Evolutionary conservation across 495 filamentous ascomycete genomes (phyloP).

Genomic region (Margaritispora aquatica): DNA sequence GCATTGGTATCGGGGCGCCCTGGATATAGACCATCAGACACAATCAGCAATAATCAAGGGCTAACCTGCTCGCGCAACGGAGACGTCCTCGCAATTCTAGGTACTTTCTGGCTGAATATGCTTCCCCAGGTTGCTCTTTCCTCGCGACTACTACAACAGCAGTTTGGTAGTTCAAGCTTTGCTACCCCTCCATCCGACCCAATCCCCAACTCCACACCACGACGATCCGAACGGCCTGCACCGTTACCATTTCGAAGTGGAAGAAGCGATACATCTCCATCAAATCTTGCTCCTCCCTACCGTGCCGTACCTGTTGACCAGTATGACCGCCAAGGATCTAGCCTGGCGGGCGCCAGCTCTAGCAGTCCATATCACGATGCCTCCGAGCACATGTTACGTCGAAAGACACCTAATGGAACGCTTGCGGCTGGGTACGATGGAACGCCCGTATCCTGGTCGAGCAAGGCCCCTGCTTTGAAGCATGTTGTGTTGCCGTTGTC

Average conservation of each 20-base stretch:
- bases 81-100: background rate
- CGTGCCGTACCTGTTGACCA: conserved; percentile 20
- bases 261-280: conserved; percentile 6
- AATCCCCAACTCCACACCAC: background rate
- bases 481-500: conserved; percentile 69
- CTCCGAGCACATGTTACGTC: conserved; percentile 73
- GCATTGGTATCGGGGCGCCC: conserved; percentile 20
- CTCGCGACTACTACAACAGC: conserved; percentile 16
- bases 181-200: conserved; percentile 18
- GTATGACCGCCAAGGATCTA: conserved; percentile 6
- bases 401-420: conserved; percentile 93
- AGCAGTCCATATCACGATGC: conserved; percentile 18
- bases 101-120: conserved; percentile 17
- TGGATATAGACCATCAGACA: conserved; percentile 14
- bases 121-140: conserved; percentile 22
- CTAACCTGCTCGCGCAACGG: background rate
- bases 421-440: conserved; percentile 93
- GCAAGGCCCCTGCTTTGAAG: conserved; percentile 74
- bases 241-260: conserved; percentile 19
- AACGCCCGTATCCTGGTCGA: conserved; percentile 65
- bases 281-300: conserved; percentile 11
- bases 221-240: conserved; percentile 11
- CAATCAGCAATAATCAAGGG: background rate
- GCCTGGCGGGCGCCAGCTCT: conserved; percentile 1
- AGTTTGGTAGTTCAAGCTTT: conserved; percentile 20